Base-by-base conservation (phyloP, 495 filamentous ascomycete genomes). In the Podospora pseudocomata region DNA sequence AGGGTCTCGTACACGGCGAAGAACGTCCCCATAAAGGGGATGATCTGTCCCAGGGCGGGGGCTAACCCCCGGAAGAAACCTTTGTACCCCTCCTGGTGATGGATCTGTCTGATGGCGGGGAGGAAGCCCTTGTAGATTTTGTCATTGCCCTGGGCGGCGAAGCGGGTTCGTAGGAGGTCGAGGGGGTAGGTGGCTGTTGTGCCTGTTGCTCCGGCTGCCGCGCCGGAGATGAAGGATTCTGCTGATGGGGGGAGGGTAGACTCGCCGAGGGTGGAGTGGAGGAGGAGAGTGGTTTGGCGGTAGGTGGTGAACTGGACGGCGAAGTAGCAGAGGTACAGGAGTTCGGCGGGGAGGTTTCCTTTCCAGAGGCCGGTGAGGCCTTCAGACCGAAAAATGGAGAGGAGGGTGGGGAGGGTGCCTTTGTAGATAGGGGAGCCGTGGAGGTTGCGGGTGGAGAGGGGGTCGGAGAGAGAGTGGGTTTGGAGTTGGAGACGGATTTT, bases 401-500 rank as follows among this genome's bases (percentile, higher is more conserved):
- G 85, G 75, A 97, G 85, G 6, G 94, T 96, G 16, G 85, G 83
- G 18, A 94, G 66, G 0, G 94, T 95, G 69, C 93, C 92, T 74
- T 89, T 90, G 80, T 92, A 94, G 18, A 91, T 79, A 55, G 90
- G 91, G 7, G 88, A 88, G 64, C 80, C 77, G 68, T 69, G 74
- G 61, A 85, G 77, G 74, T 80, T 72, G 60, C 72, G 73, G 65
- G 85, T 81, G 27, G 86, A 85, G 2, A 84, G 72, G 4, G 91
- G 89, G 72, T 91, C 89, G 65, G 87, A 87, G 67, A 91, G 86
- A 19, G 92, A 92, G 80, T 93, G 90, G 60, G 88, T 88, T 80
- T 96, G 93, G 53, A 97, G 86, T 75, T 97, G 93, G 60, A 97
- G 88, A n/a, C 93, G 90, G 80, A 97, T 97, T 83, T 97, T 97